Conservation (phyloP, 1,284 basidiomycete species). For the Coriolopsis trogii region DNA sequence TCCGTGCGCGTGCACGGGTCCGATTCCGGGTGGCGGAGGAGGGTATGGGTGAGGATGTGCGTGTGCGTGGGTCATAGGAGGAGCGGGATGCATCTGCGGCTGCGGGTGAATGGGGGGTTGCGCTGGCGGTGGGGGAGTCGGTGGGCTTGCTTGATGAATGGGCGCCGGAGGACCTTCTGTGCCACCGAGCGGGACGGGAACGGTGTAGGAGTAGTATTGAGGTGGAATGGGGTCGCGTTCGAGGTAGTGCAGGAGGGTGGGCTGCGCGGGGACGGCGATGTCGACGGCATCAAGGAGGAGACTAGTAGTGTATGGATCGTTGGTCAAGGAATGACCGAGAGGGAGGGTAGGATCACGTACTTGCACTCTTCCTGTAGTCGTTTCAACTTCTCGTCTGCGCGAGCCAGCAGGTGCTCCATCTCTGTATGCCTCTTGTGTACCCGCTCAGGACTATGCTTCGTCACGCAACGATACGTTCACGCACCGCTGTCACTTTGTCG, state of each 20-base stretch:
- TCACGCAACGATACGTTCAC: slow-evolving; percentile 27
- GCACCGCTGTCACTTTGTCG: slow-evolving; percentile 51
- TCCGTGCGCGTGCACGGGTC: background rate
- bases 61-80: background rate
- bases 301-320: slow-evolving; percentile 12
- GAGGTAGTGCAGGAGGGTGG: slow-evolving; percentile 34
- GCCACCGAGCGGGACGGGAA: slow-evolving; percentile 21
- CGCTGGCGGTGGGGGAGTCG: background rate
- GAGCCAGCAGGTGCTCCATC: slow-evolving; percentile 47
- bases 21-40: background rate
- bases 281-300: slow-evolving; percentile 37
- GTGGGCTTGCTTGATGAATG: slow-evolving; percentile 6
- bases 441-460: background rate
- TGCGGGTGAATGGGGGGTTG: background rate
- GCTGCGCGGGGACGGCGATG: slow-evolving; percentile 35
- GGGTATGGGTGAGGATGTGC: background rate
- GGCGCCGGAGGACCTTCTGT: slow-evolving; percentile 11
- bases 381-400: slow-evolving; percentile 51
- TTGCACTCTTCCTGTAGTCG: slow-evolving; percentile 63
- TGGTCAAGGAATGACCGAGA: background rate
- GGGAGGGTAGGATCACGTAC: slow-evolving; percentile 37
- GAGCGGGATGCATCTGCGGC: background rate
- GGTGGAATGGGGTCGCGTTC: slow-evolving; percentile 33
- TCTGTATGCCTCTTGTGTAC: slow-evolving; percentile 43
- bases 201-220: slow-evolving; percentile 30